Base-by-base conservation (phyloP, 78 protist genomes). In the Dictyostelium firmibasis region DNA sequence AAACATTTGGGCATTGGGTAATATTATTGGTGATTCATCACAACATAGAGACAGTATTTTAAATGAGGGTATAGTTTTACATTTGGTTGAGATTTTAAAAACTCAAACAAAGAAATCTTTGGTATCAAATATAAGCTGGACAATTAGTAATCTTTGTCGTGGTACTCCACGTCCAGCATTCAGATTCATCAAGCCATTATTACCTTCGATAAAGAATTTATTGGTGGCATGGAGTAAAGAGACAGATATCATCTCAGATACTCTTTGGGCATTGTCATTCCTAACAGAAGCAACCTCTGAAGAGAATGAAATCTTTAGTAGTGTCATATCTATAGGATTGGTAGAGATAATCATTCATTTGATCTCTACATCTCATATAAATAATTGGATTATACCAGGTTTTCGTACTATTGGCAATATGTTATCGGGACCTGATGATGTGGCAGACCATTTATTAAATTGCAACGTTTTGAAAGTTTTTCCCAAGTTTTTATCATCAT, bases 1-100 rank as follows among this genome's bases (percentile, higher is more conserved):
- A 41, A n/a, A 25, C 27, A 41, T 77, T 38, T 77, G 83, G 83
- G 83, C 64, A 23, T n/a, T 77, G 1, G 83, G 83, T 10, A 77
- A 77, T 77, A 38, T 77, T 2, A 41, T 77, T 31, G 83, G 83
- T n/a, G 83, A 77, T 38, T 77, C 83, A 20, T 8, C 57, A 23
- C 44, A 35, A n/a, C 10, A 43, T 77, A 77, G 83, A 77, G 60
- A 77, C n/a, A 38, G n/a, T 18, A 43, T 77, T n/a, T 11, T 77
- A 20, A 41, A 41, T 0, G 83, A 77, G 9, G 83, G 83, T 41
- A 11, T 67, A n/a, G 35, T 67, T 1, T 29, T 29, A 4, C 31
- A 27, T 67, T 41, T 77, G 35, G 47, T 43, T 0, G 60, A 77
- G 43, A 77, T 23, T 36, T 18, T 77, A 23, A 38, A 33, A 16